Base-by-base conservation (phyloP, 192 early-diverging fungal genomes). In the Rhizoclosmatium globosum region DNA sequence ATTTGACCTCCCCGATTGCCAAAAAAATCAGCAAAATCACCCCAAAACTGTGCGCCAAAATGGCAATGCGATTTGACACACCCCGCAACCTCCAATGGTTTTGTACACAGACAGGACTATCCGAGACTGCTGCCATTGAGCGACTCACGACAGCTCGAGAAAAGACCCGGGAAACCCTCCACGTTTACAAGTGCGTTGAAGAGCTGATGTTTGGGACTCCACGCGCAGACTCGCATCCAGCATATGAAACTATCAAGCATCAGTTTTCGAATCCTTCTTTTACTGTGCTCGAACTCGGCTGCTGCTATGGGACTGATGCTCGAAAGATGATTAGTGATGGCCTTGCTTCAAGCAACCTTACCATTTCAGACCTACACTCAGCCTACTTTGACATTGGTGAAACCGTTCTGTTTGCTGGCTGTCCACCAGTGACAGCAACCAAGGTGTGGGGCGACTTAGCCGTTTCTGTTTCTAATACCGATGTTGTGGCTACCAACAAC, bases 301-400 rank as follows among this genome's bases (percentile, higher is more conserved):
- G 68, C 46, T 69, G 68, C 68, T 69, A 69, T 38, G 68, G 68
- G 9, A 69, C 68, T 19, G 68, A 69, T 47, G 68, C 68, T 31
- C 68, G 68, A 13, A 17, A n/a, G 13, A 69, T 69, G 68, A 15
- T 69, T 38, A 31, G 42, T 17, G 68, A 69, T 38, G 68, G 68
- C 13, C 46, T 69, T 15, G 17, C 17, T 15, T 38, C 17, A n/a
- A 17, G 11, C n/a, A 38, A 38, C 17, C 39, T 69, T 11, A 69
- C 68, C 9, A 46, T 69, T n/a, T 69, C 68, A 11, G 68, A 69
- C 47, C 43, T 69, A 2, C 11, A 47, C 13, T 15, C 31, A 21
- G 42, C 68, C 11, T 69, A 69, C 38, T 69, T 69, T 50, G 45
- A 46, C 11, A 42, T 69, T 17, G 68, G 68, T 11, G n/a, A 69